Conservation (phyloP, 331 rosid species). For the Cydonia oblonga region DNA sequence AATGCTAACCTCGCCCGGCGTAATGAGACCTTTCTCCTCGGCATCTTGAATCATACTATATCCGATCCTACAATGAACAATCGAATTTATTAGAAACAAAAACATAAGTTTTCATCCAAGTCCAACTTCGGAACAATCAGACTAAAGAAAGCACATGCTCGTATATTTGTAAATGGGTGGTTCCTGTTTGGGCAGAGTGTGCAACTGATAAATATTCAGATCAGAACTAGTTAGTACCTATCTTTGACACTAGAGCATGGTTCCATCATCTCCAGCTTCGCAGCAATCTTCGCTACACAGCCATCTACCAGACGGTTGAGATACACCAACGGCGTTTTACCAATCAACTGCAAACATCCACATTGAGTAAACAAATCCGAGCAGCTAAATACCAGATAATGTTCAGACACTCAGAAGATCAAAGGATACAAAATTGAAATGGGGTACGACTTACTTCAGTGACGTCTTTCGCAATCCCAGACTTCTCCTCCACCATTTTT, state of each 20-base stretch:
- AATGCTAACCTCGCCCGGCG: conserved; percentile 61
- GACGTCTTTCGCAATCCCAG: conserved; percentile 59
- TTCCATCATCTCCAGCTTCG: conserved; percentile 90
- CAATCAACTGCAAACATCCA: conserved; percentile 47
- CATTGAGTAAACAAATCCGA: neutral
- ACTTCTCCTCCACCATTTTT: conserved; percentile 62
- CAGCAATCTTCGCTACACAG: conserved; percentile 66
- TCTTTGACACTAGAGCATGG: conserved; percentile 96
- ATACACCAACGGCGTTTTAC: conserved; percentile 76
- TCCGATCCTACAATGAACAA: conserved; percentile 48
- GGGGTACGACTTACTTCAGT: conserved; percentile 54
- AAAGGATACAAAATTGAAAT: neutral
- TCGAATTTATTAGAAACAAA: neutral
- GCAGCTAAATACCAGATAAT: conserved; percentile 1
- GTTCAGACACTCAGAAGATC: neutral
- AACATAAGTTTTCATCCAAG: neutral
- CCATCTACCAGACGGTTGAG: conserved; percentile 71
- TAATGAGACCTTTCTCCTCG: conserved; percentile 57
- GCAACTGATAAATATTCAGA: conserved; percentile 1
- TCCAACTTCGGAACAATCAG: neutral
- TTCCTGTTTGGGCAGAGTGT: neutral
- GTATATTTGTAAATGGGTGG: too few relatives aligned
- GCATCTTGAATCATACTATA: conserved; percentile 80
- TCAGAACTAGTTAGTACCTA: conserved; percentile 34
- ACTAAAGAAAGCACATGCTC: neutral